Evolutionary conservation across 495 filamentous ascomycete species (phyloP).

Genomic region (Aspergillus cristatus): DNA sequence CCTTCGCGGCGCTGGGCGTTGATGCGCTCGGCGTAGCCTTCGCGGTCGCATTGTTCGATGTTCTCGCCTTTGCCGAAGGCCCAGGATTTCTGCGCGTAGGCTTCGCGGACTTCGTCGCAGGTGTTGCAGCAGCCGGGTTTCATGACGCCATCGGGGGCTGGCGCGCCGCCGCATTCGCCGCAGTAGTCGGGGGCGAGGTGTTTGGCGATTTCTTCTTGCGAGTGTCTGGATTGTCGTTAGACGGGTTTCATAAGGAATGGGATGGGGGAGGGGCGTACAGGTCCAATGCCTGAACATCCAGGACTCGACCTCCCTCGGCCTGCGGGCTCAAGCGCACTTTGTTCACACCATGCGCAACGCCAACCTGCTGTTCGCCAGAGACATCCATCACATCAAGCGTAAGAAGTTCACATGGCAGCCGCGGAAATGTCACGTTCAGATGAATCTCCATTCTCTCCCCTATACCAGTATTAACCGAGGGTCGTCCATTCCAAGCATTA

Average conservation of each 20-base stretch:
- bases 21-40: slow-evolving; percentile 83
- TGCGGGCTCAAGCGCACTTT: slow-evolving; percentile 71
- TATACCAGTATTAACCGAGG: slow-evolving; percentile 22
- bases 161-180: slow-evolving; percentile 84
- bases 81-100: slow-evolving; percentile 83
- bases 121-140: slow-evolving; percentile 91
- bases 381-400: slow-evolving; percentile 99
- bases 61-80: slow-evolving; percentile 85
- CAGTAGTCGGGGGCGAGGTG: slow-evolving; percentile 92
- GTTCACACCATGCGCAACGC: slow-evolving; percentile 82
- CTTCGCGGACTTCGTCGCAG: slow-evolving; percentile 91
- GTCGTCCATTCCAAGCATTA: no score
- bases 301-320: slow-evolving; percentile 67
- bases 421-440: slow-evolving; percentile 94
- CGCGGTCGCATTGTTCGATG: slow-evolving; percentile 91
- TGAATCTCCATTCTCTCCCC: slow-evolving; percentile 98
- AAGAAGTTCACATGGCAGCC: slow-evolving; percentile 86
- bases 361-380: slow-evolving; percentile 88
- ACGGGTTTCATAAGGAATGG: slow-evolving; percentile 1
- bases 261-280: slow-evolving; percentile 55
- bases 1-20: slow-evolving; percentile 83
- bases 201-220: slow-evolving; percentile 54
- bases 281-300: slow-evolving; percentile 63
- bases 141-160: slow-evolving; percentile 53
- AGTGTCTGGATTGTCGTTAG: slow-evolving; percentile 38